Base-by-base conservation (phyloP, 2,329 filamentous ascomycete genomes). In the Phaeosphaeriaceae sp. region DNA sequence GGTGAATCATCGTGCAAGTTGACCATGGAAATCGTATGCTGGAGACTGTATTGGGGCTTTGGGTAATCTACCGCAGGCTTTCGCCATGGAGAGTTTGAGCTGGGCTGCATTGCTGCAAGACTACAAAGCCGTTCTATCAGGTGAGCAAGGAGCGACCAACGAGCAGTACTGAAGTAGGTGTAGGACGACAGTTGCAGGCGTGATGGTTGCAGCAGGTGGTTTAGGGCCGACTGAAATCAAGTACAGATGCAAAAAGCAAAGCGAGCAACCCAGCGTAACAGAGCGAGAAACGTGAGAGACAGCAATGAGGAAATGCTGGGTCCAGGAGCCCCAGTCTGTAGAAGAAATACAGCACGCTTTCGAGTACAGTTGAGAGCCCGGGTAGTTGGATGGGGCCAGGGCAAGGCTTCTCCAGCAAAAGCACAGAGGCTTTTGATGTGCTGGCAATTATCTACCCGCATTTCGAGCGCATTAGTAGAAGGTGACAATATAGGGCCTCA, bases 11-110 rank as follows among this genome's bases (percentile, higher is more conserved):
- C 71, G 50, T 73, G 71, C 45, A 75, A 61, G 52, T 75, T 73
- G 40, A 72, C 63, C 71, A 74, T 73, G 34, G 72, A 74, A 46
- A 72, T 68, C 35, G 71, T 71, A 46, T 74, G 70, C 45, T 69
- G 64, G 23, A 75, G 64, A 36, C 63, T 66, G 46, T 66, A 69
- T 39, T 72, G 66, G 28, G 65, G 65, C 44, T 71, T 73, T 15
- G 62, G 58, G 40, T 69, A 67, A 12, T 71, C 68, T 16, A 60
- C 55, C 12, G 61, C 57, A 41, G 64, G 60, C 34, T 61, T 60
- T 30, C 71, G 67, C 71, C 71, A 74, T 47, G 68, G 67, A 2
- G 69, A 70, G 49, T 64, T 69, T 6, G 64, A 66, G 38, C 49
- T 55, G 50, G 72, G 66, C 59, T 72, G 70, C 71, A 74, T 74